Evolutionary conservation across 2,329 filamentous ascomycete genomes (phyloP).

Genomic region (Diaporthe ilicicola): DNA sequence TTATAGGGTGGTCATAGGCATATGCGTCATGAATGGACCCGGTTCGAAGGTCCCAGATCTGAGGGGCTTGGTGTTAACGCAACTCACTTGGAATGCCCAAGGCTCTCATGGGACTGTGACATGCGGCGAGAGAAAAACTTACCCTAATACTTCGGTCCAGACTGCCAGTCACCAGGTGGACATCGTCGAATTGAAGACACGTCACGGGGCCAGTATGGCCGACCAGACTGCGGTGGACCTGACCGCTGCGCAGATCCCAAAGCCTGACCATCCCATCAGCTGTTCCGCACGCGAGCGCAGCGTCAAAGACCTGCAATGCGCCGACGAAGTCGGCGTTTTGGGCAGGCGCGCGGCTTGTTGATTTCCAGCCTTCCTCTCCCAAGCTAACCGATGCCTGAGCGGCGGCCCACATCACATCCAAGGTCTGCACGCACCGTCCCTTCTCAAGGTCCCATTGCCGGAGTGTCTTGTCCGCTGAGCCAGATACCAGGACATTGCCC

Average conservation of each 20-base stretch:
- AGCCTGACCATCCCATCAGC: conserved; percentile 96
- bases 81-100: neutral
- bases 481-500: conserved; percentile 89
- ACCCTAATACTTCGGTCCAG: conserved; percentile 93
- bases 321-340: conserved; percentile 90
- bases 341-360: conserved; percentile 71
- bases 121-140: conserved; percentile 51
- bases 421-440: conserved; percentile 95
- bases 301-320: conserved; percentile 93
- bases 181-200: conserved; percentile 93
- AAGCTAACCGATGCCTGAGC: conserved; percentile 83
- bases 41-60: conserved; percentile 99
- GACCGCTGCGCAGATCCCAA: conserved; percentile 95
- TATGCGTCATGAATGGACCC: conserved; percentile 96
- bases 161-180: conserved; percentile 93
- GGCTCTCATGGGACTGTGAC: neutral
- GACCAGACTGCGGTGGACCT: conserved; percentile 95
- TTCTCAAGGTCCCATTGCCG: conserved; percentile 98
- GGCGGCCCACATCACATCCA: conserved; percentile 98
- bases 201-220: conserved; percentile 96
- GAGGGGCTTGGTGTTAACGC: neutral
- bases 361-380: conserved; percentile 74
- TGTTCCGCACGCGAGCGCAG: conserved; percentile 93
- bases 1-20: conserved; percentile 91
- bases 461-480: conserved; percentile 95